A percentile compares a stretch with the other conserved stretches of the same genome.
These are phyloP conservation scores for Neohortaea acidophila DNA, from an alignment of 495 filamentous ascomycete species.

Conservation along the genomic window DNA sequence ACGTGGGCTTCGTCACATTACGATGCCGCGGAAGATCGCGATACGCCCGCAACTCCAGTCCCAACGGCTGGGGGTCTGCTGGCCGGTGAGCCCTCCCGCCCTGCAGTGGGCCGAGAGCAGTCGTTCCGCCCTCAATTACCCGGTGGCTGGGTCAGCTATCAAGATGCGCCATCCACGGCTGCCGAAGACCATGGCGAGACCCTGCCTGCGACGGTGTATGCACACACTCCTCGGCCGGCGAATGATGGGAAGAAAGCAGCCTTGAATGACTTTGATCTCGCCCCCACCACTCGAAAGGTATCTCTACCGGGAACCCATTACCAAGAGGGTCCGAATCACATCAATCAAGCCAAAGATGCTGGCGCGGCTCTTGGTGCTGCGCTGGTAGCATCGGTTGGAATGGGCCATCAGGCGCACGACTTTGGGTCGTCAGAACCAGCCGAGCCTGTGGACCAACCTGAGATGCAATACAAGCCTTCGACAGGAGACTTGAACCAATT, in stretches of 20 bases:
- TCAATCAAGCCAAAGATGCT: conserved; percentile 7
- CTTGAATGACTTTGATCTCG: too few species aligned
- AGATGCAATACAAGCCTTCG: conserved; percentile 1
- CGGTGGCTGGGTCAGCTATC: conserved; percentile 50
- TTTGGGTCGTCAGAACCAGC: conserved; percentile 12
- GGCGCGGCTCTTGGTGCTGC: conserved; percentile 11
- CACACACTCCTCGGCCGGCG: too few species aligned
- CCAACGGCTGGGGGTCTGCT: conserved; percentile 8
- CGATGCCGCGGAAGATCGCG: too few species aligned
- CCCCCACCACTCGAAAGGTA: too few species aligned
- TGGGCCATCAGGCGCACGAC: conserved; percentile 9
- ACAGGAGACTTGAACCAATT: conserved; percentile 4
- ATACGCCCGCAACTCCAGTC: too few species aligned
- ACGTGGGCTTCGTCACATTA: too few species aligned
- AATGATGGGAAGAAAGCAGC: too few species aligned
- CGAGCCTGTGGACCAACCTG: conserved; percentile 7
- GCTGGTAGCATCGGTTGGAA: conserved; percentile 4
- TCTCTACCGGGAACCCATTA: too few species aligned
- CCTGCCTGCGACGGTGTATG: too few species aligned
- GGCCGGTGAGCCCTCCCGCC: neutral
- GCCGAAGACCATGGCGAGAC: too few species aligned
- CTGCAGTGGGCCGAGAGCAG: conserved; percentile 1
- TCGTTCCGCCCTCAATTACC: conserved; percentile 46
- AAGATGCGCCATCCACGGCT: too few species aligned
- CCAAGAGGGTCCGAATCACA: neutral